Evolutionary conservation across 2,329 filamentous ascomycete species (phyloP).

Genomic region (Emergomyces pasteurianus): DNA sequence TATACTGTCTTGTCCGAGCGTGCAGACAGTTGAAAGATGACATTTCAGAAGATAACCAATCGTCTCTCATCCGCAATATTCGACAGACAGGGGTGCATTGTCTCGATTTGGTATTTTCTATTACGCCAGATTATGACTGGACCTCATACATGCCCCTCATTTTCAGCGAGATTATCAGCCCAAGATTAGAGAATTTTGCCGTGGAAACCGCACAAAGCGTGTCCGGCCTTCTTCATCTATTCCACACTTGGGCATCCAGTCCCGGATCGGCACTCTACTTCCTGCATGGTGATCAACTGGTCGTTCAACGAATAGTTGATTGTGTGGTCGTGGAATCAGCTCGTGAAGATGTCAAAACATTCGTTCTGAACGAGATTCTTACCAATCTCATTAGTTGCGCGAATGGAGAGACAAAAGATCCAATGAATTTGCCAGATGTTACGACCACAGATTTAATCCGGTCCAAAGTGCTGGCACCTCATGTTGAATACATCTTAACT

Average conservation of each 20-base stretch:
- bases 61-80: slow-evolving; percentile 36
- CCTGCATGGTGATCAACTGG: slow-evolving; percentile 43
- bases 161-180: slow-evolving; percentile 62
- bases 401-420: slow-evolving; percentile 40
- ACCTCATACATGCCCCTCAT: slow-evolving; percentile 57
- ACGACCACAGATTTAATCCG: slow-evolving; percentile 29
- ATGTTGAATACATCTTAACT: slow-evolving; percentile 54
- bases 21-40: slow-evolving; percentile 39
- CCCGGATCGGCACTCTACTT: slow-evolving; percentile 58
- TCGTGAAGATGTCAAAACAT: slow-evolving; percentile 77
- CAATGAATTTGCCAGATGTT: slow-evolving; percentile 21
- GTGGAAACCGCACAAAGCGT: slow-evolving; percentile 80
- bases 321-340: slow-evolving; percentile 60
- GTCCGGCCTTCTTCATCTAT: slow-evolving; percentile 67
- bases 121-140: slow-evolving; percentile 61
- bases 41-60: slow-evolving; percentile 13
- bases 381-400: slow-evolving; percentile 54
- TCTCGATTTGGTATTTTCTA: slow-evolving; percentile 64
- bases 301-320: slow-evolving; percentile 61
- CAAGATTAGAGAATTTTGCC: slow-evolving; percentile 65
- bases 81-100: slow-evolving; percentile 61
- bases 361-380: slow-evolving; percentile 62
- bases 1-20: slow-evolving; percentile 68
- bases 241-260: slow-evolving; percentile 67
- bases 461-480: slow-evolving; percentile 35